A percentile compares a stretch with the other conserved stretches of the same genome.
These are phyloP conservation scores for Effrenium voratum DNA, from an alignment of 73 alveolate genomes.

Conservation along the genomic window DNA sequence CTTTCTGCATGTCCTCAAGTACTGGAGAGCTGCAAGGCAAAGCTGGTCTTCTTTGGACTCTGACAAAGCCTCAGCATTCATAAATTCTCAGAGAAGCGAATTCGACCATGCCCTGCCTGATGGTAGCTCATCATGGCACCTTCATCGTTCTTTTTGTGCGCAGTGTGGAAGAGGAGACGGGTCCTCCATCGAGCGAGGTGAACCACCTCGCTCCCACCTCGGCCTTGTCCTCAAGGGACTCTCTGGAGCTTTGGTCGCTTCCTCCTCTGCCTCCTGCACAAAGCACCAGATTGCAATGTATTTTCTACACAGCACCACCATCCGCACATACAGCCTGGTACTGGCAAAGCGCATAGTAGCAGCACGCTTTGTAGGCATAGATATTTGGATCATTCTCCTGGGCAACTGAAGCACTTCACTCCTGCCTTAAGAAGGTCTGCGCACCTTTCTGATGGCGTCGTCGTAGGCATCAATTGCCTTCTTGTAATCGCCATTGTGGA, in stretches of 20 bases:
- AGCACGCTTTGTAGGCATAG: conserved; percentile 96
- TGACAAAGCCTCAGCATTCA: conserved; percentile 1
- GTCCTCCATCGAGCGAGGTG: conserved; percentile 95
- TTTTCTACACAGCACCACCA: not conserved
- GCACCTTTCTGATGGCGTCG: conserved; percentile 95
- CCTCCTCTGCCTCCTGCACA: conserved; percentile 97
- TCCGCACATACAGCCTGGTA: not conserved
- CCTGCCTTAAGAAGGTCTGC: too few relatives aligned
- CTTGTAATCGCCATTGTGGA: conserved; percentile 98
- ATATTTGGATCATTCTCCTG: conserved; percentile 87
- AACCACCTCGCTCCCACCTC: not conserved
- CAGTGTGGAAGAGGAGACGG: conserved; percentile 97
- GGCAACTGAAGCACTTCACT: too few relatives aligned
- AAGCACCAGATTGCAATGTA: not conserved
- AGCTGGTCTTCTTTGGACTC: conserved; percentile 97
- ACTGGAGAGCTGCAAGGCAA: conserved; percentile 99
- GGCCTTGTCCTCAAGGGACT: conserved; percentile 63
- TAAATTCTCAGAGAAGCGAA: not conserved
- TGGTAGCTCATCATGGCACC: conserved; percentile 97
- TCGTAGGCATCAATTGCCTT: conserved; percentile 98
- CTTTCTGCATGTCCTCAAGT: conserved; percentile 95
- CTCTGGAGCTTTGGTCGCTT: conserved; percentile 94
- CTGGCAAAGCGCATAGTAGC: conserved; percentile 96
- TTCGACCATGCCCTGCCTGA: conserved; percentile 64
- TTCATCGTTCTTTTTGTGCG: conserved; percentile 99